These are phyloP conservation scores for Halophytophthora polymorphica DNA, from an alignment of 352 stramenopile species.

Conservation along the genomic window DNA sequence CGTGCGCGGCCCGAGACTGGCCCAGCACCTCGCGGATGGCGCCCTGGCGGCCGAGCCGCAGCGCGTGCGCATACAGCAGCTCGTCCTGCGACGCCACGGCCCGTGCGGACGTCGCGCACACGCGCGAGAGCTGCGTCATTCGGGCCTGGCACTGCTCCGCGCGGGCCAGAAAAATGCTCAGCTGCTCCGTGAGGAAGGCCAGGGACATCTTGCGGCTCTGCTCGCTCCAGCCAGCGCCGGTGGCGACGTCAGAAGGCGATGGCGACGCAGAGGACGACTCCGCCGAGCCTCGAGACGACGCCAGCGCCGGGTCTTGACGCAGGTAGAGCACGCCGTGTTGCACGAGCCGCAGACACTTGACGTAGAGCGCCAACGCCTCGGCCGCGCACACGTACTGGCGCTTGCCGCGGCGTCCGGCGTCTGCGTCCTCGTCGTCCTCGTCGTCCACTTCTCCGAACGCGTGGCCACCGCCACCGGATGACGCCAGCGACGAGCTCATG, in stretches of 20 bases:
- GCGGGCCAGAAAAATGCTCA: conserved; percentile 59
- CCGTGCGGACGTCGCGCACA: conserved; percentile 6
- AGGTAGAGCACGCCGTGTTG: conserved; percentile 61
- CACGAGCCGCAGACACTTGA: conserved; percentile 67
- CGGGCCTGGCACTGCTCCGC: conserved; percentile 62
- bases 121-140: conserved; percentile 29
- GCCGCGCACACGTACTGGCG: conserved; percentile 59
- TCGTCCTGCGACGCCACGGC: conserved; percentile 50
- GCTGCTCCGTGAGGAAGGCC: conserved; percentile 54
- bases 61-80: conserved; percentile 57
- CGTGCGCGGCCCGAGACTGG: conserved; percentile 46
- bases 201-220: conserved; percentile 59
- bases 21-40: conserved; percentile 71
- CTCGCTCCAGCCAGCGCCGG: conserved; percentile 29
- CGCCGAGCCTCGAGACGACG: conserved; percentile 16
- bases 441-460: conserved; percentile 25
- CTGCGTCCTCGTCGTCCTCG: conserved; percentile 28
- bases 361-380: conserved; percentile 60
- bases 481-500: conserved; percentile 50
- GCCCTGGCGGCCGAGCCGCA: conserved; percentile 59
- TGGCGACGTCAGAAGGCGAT: background rate
- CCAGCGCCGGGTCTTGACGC: conserved; percentile 42
- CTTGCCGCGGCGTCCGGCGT: conserved; percentile 28
- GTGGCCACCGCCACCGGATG: conserved; percentile 28
- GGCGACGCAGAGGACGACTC: conserved; percentile 17